phyloP scores from a whole-genome alignment of 345 rosid genomes.

The Cardamine chenopodiifolia region DNA sequence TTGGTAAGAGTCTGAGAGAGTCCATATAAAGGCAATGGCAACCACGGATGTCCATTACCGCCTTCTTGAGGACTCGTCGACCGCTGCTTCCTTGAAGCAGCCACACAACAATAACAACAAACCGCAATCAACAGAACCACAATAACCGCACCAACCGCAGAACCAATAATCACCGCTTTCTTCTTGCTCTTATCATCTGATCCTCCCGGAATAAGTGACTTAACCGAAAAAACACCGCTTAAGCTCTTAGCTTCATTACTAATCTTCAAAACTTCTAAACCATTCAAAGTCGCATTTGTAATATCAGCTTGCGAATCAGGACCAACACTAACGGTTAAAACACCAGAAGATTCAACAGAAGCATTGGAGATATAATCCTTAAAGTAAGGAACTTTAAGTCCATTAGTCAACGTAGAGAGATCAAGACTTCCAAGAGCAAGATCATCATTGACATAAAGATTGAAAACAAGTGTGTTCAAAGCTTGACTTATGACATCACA shows the following conservation, averaged over 20 bases:
- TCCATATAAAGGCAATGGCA: slow-evolving; percentile 90
- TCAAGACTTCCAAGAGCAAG: slow-evolving; percentile 72
- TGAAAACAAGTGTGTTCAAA: slow-evolving; percentile 75
- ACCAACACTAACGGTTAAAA: slow-evolving; percentile 84
- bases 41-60: slow-evolving; percentile 60
- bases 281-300: slow-evolving; percentile 74
- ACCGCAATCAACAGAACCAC: slow-evolving; percentile 52
- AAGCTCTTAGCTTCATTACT: slow-evolving; percentile 79
- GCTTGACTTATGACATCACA: slow-evolving; percentile 80
- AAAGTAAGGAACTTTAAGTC: slow-evolving; percentile 64
- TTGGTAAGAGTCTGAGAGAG: slow-evolving; percentile 84
- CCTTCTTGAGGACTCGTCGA: slow-evolving; percentile 58
- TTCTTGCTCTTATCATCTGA: slow-evolving; percentile 47
- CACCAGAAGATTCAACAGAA: slow-evolving; percentile 51
- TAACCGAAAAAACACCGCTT: slow-evolving; percentile 65
- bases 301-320: slow-evolving; percentile 67
- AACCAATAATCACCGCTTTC: slow-evolving; percentile 54
- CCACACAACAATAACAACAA: slow-evolving; percentile 62
- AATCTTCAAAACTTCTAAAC: slow-evolving; percentile 87
- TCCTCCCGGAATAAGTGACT: slow-evolving; percentile 57
- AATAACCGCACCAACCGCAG: slow-evolving; percentile 50
- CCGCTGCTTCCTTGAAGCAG: slow-evolving; percentile 38
- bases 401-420: slow-evolving; percentile 58
- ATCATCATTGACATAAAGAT: slow-evolving; percentile 78
- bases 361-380: slow-evolving; percentile 76